Conservation (phyloP, 163 green algal species). For the Chlorella variabilis region DNA sequence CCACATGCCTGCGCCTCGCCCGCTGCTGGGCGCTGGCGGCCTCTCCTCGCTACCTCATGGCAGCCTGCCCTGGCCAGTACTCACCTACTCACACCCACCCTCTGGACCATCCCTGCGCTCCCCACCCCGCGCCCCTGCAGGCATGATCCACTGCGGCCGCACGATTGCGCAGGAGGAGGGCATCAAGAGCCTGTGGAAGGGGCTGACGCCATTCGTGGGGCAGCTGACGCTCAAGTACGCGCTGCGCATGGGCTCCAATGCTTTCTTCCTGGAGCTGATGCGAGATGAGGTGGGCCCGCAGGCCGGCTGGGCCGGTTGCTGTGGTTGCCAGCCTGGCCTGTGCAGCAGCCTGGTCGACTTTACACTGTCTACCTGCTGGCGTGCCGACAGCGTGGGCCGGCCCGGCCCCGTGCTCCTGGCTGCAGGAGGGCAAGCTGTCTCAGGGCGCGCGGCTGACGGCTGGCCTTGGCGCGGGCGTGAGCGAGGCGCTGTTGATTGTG, state of each 20-base stretch:
- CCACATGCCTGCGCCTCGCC: neutral
- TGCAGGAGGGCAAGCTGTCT: conserved; percentile 73
- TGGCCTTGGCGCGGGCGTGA: conserved; percentile 89
- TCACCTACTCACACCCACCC: too few relatives aligned
- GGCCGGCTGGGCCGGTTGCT: neutral
- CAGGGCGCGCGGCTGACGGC: conserved; percentile 74
- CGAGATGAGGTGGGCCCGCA: conserved; percentile 60
- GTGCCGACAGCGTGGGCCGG: too few relatives aligned
- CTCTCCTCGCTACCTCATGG: neutral
- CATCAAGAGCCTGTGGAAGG: conserved; percentile 89
- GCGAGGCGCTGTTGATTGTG: conserved; percentile 91
- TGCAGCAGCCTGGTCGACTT: too few relatives aligned
- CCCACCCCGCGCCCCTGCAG: conserved; percentile 34
- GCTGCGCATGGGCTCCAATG: conserved; percentile 95
- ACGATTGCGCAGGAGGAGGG: conserved; percentile 87
- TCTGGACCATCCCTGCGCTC: too few relatives aligned
- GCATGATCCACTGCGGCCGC: conserved; percentile 83
- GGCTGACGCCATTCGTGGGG: conserved; percentile 93
- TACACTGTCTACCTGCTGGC: too few relatives aligned
- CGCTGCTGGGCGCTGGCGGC: too few relatives aligned
- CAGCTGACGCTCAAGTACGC: conserved; percentile 98
- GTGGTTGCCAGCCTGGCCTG: neutral
- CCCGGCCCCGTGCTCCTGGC: too few relatives aligned
- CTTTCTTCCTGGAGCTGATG: conserved; percentile 86
- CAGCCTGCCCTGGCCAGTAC: too few relatives aligned